Evolutionary conservation across 2,329 filamentous ascomycete genomes (phyloP).

Genomic region (Clarireedia sp.): DNA sequence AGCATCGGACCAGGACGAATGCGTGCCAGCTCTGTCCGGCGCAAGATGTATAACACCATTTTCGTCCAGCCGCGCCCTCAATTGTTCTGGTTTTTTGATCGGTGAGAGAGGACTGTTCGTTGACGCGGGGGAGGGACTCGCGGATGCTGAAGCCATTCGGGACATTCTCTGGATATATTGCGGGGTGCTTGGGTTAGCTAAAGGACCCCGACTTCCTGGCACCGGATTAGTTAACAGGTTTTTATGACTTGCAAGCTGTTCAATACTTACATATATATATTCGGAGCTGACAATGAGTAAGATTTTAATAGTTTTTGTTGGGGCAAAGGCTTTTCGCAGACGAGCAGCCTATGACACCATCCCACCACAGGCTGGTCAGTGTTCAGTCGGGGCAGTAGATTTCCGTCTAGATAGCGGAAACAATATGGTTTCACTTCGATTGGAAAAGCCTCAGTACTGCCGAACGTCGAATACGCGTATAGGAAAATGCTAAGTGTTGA

Average conservation of each 20-base stretch:
- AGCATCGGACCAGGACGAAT: slow-evolving; percentile 8
- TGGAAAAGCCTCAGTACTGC: background rate
- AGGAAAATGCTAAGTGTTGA: background rate
- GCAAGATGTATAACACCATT: slow-evolving; percentile 19
- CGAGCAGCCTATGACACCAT: background rate
- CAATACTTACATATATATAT: background rate
- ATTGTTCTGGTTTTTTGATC: slow-evolving; percentile 13
- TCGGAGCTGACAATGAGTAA: background rate
- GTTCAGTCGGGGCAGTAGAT: background rate
- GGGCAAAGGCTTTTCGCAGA: background rate
- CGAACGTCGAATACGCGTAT: background rate
- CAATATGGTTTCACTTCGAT: background rate
- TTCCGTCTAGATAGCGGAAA: background rate
- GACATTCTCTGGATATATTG: slow-evolving; percentile 9
- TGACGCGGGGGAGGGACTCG: background rate
- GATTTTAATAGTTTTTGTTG: background rate
- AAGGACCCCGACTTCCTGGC: background rate
- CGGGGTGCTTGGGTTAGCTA: background rate
- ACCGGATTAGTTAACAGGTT: background rate
- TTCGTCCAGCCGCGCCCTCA: slow-evolving; percentile 17
- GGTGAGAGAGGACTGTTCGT: slow-evolving; percentile 9
- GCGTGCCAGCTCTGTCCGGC: slow-evolving; percentile 9
- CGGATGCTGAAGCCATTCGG: slow-evolving; percentile 4
- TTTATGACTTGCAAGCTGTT: background rate
- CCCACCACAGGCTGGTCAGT: background rate